phyloP scores from a whole-genome alignment of 306 rosid species.

The Acacia confusa region DNA sequence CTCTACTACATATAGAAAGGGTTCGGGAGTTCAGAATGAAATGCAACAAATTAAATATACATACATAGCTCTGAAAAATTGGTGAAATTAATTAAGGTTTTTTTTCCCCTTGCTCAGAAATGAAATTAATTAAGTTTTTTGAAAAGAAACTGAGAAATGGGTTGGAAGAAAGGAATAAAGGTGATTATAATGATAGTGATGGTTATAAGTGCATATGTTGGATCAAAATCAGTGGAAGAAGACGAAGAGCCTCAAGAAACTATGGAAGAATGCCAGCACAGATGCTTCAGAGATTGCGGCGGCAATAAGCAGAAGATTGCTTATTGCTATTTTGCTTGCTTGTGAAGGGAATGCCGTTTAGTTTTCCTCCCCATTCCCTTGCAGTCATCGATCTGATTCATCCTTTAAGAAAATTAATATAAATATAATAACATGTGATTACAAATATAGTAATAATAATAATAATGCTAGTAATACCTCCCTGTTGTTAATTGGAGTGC shows the following conservation, averaged over 20 bases:
- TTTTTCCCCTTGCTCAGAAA: no score
- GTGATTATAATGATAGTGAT: not conserved
- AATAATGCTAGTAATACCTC: no score
- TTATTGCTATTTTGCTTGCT: not conserved
- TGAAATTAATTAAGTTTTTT: no score
- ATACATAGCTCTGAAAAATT: no score
- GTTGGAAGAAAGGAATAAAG: not conserved
- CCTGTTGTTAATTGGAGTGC: no score
- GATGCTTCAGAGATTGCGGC: not conserved
- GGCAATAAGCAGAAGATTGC: not conserved
- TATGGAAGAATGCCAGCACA: not conserved
- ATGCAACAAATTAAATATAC: no score
- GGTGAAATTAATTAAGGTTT: not conserved
- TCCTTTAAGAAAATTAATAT: not conserved
- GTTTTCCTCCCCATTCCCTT: not conserved
- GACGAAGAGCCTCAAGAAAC: not conserved
- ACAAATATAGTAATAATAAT: no score
- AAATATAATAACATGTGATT: no score
- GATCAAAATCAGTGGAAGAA: not conserved
- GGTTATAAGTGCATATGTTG: not conserved
- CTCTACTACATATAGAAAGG: not conserved
- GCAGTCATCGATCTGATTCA: not conserved
- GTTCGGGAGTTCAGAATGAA: not conserved
- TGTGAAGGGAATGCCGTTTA: not conserved
- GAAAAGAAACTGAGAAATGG: not conserved